Percentiles rank a stretch among this genome's conserved stretches.
Evolutionary conservation across 129 eudicot genomes (phyloP).

Genomic region (Smallanthus sonchifolius): DNA sequence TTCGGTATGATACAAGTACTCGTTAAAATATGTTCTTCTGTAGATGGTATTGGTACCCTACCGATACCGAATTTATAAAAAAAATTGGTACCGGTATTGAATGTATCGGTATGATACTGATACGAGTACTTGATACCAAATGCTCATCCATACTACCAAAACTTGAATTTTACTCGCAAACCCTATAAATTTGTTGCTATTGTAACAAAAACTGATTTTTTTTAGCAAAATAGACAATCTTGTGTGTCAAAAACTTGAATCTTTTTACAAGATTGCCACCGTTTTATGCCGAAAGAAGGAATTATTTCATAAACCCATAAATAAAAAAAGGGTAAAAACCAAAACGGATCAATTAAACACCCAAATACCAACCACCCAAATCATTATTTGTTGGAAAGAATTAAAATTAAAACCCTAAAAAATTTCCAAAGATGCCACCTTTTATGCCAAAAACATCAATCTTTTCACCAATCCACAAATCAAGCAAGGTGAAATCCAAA

Average conservation of each 20-base stretch:
- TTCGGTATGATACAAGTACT: too few species aligned
- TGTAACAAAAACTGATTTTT: background rate
- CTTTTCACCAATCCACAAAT: background rate
- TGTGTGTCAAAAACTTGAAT: background rate
- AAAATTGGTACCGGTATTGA: too few species aligned
- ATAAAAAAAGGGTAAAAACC: constrained; percentile 13
- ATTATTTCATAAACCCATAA: background rate
- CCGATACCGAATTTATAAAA: too few species aligned
- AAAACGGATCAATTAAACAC: constrained; percentile 4
- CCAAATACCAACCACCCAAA: background rate
- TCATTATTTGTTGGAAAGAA: constrained; percentile 7
- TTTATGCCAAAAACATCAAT: constrained; percentile 13
- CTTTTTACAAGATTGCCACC: background rate
- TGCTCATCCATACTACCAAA: too few species aligned
- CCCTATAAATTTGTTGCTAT: background rate
- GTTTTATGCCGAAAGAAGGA: background rate
- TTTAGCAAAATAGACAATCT: background rate
- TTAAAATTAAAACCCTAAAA: background rate
- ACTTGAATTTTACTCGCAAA: background rate
- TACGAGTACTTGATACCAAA: too few species aligned
- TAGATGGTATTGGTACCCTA: too few species aligned
- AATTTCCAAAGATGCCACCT: constrained; percentile 9
- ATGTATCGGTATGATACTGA: too few species aligned
- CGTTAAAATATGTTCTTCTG: too few species aligned
- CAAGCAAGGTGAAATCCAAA: background rate